Evolutionary conservation across 306 rosid species (phyloP).

Genomic region (Prunus fruticosa): DNA sequence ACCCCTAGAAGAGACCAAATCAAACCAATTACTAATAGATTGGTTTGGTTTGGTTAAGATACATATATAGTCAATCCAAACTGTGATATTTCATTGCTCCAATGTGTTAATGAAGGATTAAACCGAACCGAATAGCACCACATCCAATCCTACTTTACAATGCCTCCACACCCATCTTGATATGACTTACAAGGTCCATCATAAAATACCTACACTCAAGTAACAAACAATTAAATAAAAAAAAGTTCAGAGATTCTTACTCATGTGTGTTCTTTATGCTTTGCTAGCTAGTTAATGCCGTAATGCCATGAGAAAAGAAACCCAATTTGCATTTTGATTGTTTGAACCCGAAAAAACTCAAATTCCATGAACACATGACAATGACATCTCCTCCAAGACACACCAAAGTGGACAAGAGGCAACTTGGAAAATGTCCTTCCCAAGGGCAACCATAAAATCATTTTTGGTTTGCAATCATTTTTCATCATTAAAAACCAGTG

Average conservation of each 20-base stretch:
- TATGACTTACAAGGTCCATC: too few species aligned
- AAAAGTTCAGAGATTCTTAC: too few species aligned
- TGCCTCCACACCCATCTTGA: too few species aligned
- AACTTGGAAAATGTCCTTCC: background rate
- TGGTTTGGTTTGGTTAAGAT: too few species aligned
- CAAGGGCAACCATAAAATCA: background rate
- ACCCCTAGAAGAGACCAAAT: too few species aligned
- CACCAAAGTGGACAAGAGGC: background rate
- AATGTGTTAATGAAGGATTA: too few species aligned
- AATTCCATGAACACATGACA: background rate
- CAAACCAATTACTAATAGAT: too few species aligned
- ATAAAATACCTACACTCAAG: too few species aligned
- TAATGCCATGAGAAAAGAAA: background rate
- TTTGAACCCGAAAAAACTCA: background rate
- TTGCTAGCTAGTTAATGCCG: background rate
- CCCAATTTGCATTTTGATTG: background rate
- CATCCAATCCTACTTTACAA: too few species aligned
- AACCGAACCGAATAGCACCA: rapidly evolving
- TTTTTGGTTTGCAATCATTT: background rate
- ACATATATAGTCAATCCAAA: too few species aligned
- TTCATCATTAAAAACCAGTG: too few species aligned
- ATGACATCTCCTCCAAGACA: background rate
- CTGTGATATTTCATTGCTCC: too few species aligned
- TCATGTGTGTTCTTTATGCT: background rate
- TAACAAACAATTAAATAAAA: background rate